These are phyloP conservation scores for Neurospora sp. DNA, from an alignment of 495 filamentous ascomycete species.

Conservation along the genomic window DNA sequence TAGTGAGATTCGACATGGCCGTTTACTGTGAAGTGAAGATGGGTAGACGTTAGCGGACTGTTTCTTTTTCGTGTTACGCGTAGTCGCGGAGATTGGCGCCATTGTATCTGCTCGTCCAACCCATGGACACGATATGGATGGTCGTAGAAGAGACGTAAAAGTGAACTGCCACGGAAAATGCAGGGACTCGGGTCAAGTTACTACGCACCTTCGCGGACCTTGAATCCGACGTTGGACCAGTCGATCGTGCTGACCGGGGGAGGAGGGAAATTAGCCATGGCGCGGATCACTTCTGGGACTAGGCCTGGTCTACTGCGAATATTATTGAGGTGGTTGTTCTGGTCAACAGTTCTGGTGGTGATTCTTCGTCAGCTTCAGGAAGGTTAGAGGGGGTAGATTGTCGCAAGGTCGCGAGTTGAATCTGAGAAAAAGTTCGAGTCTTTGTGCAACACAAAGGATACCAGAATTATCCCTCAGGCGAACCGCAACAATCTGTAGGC, in stretches of 20 bases:
- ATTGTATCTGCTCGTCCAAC: background rate
- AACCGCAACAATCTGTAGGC: background rate
- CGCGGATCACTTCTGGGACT: background rate
- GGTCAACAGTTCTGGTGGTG: background rate
- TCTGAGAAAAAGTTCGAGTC: background rate
- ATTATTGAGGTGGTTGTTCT: background rate
- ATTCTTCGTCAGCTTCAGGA: background rate
- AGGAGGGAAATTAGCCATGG: slow-evolving; percentile 59
- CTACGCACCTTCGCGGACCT: slow-evolving; percentile 68
- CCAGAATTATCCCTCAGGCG: background rate
- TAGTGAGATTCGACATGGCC: slow-evolving; percentile 71
- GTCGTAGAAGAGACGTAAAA: background rate
- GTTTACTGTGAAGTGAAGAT: slow-evolving; percentile 44
- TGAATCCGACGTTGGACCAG: slow-evolving; percentile 87
- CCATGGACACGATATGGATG: background rate
- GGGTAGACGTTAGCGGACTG: background rate
- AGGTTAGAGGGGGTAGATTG: background rate
- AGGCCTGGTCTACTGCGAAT: background rate
- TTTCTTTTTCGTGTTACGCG: background rate
- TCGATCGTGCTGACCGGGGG: slow-evolving; percentile 76
- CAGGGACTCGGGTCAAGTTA: background rate
- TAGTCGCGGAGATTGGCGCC: background rate
- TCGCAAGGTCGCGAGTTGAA: background rate
- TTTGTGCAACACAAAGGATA: background rate
- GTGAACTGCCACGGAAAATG: background rate